Percentiles rank a stretch among this genome's conserved stretches.
Evolutionary conservation across 1,284 basidiomycete genomes (phyloP).

Genomic region (Xerocomus cyaneibrunnescens): DNA sequence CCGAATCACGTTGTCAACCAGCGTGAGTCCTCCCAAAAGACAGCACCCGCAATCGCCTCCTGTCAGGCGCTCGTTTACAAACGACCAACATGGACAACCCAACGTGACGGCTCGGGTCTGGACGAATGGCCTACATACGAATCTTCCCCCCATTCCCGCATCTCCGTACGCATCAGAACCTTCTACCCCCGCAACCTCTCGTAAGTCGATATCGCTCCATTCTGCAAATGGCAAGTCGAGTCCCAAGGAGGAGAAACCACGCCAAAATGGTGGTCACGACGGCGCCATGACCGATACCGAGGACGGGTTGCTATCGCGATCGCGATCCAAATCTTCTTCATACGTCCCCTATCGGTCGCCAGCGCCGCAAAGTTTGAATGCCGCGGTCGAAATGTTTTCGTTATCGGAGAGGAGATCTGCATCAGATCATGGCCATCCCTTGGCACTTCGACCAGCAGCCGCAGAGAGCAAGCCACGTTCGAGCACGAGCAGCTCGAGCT

Average conservation of each 20-base stretch:
- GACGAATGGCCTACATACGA: slow-evolving; percentile 28
- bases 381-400: slow-evolving; percentile 55
- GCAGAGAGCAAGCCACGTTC: slow-evolving; percentile 33
- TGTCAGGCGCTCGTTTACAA: slow-evolving; percentile 34
- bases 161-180: slow-evolving; percentile 39
- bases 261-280: slow-evolving; percentile 13
- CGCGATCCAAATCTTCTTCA: slow-evolving; percentile 47
- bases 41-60: slow-evolving; percentile 22
- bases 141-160: slow-evolving; percentile 39
- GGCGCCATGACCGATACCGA: slow-evolving; percentile 29
- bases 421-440: slow-evolving; percentile 36
- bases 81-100: slow-evolving; percentile 29
- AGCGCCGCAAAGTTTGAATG: slow-evolving; percentile 55
- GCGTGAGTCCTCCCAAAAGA: slow-evolving; percentile 24
- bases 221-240: slow-evolving; percentile 31
- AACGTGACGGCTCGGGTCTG: slow-evolving; percentile 27
- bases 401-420: slow-evolving; percentile 43
- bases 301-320: slow-evolving; percentile 32
- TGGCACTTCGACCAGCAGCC: slow-evolving; percentile 13
- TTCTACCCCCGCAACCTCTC: slow-evolving; percentile 37
- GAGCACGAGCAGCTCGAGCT: slow-evolving; percentile 34
- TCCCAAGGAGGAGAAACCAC: slow-evolving; percentile 30
- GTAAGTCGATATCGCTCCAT: slow-evolving; percentile 28
- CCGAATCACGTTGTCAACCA: slow-evolving; percentile 27
- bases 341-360: slow-evolving; percentile 47